Conservation (phyloP, 2,329 filamentous ascomycete genomes). For the Aciculosporium take region DNA sequence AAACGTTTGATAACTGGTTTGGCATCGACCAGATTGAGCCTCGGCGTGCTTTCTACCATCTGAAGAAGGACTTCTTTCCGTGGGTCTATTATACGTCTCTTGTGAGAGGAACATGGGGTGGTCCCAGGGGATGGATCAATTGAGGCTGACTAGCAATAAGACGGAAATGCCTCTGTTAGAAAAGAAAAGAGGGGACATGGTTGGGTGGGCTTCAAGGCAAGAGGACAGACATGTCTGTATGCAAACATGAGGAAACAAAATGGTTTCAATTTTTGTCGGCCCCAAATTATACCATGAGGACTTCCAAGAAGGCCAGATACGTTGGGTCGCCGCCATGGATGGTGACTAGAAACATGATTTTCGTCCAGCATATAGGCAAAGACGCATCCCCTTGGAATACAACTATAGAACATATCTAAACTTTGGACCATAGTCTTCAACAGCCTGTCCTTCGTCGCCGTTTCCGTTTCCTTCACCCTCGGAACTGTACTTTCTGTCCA, state of each 20-base stretch:
- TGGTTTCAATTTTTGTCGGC: too few relatives aligned
- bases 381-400: neutral
- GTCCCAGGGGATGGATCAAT: constrained; percentile 37
- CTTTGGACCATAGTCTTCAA: constrained; percentile 7
- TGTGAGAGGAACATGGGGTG: constrained; percentile 49
- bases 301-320: too few relatives aligned
- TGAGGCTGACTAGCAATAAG: neutral
- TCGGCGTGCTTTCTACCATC: constrained; percentile 41
- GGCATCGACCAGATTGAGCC: constrained; percentile 44
- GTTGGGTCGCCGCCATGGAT: too few relatives aligned
- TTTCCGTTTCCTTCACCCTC: neutral
- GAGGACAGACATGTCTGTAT: too few relatives aligned
- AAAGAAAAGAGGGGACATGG: too few relatives aligned
- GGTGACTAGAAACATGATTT: too few relatives aligned
- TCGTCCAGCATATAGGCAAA: too few relatives aligned
- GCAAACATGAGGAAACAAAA: too few relatives aligned
- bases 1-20: constrained; percentile 41
- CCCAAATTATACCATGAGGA: too few relatives aligned
- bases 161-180: neutral
- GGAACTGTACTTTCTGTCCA: neutral
- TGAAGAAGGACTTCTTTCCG: constrained; percentile 55
- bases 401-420: constrained; percentile 5
- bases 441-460: neutral
- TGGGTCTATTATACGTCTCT: constrained; percentile 49
- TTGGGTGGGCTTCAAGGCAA: too few relatives aligned